Evolutionary conservation across 2,329 filamentous ascomycete species (phyloP).

Genomic region (Lasiodiplodia hormozganensis): DNA sequence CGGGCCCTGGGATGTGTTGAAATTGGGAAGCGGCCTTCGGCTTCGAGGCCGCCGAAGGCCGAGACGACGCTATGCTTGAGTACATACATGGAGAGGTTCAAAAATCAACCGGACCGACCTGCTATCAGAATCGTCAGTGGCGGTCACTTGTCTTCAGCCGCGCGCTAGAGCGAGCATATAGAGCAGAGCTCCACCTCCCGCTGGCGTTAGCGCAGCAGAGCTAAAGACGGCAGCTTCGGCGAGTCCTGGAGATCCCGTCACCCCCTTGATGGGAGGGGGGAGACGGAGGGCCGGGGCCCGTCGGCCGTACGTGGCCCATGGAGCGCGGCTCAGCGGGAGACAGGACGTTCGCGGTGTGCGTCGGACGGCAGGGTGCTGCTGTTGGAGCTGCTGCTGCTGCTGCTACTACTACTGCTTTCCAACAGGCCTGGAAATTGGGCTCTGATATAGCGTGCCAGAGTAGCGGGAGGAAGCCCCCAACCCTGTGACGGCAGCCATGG

Average conservation of each 20-base stretch:
- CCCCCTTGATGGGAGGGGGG: conserved; percentile 4
- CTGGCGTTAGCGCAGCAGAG: conserved; percentile 3
- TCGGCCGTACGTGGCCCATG: not conserved
- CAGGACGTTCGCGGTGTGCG: not conserved
- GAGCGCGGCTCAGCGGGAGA: conserved; percentile 11
- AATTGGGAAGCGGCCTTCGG: conserved; percentile 13
- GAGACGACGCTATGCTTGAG: conserved; percentile 9
- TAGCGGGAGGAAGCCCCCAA: conserved; percentile 25
- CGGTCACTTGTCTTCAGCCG: conserved; percentile 20
- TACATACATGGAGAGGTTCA: conserved; percentile 6
- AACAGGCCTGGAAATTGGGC: conserved; percentile 23
- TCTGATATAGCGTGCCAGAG: conserved; percentile 27
- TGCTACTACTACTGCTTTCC: not conserved
- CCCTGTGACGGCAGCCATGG: conserved; percentile 27
- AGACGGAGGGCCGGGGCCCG: conserved; percentile 9
- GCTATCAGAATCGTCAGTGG: conserved; percentile 19
- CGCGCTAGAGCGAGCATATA: conserved; percentile 8
- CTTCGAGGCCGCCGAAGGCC: conserved; percentile 12
- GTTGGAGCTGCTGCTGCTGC: no score
- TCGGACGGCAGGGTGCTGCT: not conserved
- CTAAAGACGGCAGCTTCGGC: conserved; percentile 5
- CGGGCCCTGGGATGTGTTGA: conserved; percentile 11
- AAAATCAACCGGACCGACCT: conserved; percentile 24
- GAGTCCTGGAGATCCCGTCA: conserved; percentile 8
- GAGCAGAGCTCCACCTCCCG: conserved; percentile 13